Evolutionary conservation across 1,284 basidiomycete species (phyloP).

Genomic region (Sanghuangporus baumii): DNA sequence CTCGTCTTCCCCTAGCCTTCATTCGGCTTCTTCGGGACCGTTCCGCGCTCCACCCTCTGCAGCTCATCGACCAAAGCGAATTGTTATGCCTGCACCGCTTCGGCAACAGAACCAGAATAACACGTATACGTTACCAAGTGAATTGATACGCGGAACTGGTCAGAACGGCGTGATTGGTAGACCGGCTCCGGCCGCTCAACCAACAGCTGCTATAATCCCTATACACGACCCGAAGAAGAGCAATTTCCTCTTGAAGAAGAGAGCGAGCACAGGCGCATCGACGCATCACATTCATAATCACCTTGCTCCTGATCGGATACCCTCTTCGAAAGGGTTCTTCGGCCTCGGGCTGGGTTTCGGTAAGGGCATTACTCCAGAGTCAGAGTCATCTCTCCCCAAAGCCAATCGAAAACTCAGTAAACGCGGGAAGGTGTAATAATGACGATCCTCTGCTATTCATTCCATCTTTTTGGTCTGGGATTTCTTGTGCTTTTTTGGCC

Average conservation of each 20-base stretch:
- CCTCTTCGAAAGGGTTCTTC: constrained; percentile 2
- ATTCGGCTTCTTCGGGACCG: background rate
- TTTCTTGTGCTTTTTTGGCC: background rate
- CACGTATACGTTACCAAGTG: background rate
- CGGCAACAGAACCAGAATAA: constrained; percentile 6
- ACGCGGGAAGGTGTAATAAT: background rate
- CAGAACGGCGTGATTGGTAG: background rate
- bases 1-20: constrained; percentile 1
- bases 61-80: constrained; percentile 13
- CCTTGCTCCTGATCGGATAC: constrained; percentile 3
- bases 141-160: background rate
- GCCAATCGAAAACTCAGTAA: constrained; percentile 15
- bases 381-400: constrained; percentile 6
- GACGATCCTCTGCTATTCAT: background rate
- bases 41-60: background rate
- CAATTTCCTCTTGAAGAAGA: constrained; percentile 17
- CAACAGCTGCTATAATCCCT: constrained; percentile 15
- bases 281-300: constrained; percentile 5
- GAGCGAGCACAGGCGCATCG: constrained; percentile 1
- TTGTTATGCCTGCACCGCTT: constrained; percentile 18
- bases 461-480: background rate
- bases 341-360: background rate
- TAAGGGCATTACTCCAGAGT: constrained; percentile 3
- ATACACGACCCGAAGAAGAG: constrained; percentile 16
- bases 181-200: background rate